Evolutionary conservation across 2,329 filamentous ascomycete species (phyloP).

Genomic region (Zymoseptoria ardabiliae): DNA sequence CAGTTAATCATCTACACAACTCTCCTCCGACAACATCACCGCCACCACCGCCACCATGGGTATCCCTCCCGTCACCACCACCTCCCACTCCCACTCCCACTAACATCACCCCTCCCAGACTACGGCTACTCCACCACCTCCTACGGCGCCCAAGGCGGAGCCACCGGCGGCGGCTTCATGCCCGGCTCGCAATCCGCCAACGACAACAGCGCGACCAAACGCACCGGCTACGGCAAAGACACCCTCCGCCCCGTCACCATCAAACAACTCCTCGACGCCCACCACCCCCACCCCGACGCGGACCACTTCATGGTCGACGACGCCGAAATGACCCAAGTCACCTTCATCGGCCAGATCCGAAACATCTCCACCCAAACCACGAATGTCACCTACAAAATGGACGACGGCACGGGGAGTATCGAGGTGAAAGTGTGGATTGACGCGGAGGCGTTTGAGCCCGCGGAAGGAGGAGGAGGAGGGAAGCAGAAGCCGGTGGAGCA

Average conservation of each 20-base stretch:
- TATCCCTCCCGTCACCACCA: not conserved
- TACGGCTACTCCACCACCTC: conserved; percentile 49
- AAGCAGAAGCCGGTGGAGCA: conserved; percentile 59
- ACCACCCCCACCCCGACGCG: conserved; percentile 64
- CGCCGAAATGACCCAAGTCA: conserved; percentile 61
- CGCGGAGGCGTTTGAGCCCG: conserved; percentile 41
- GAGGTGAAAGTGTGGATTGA: conserved; percentile 88
- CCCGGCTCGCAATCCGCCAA: conserved; percentile 38
- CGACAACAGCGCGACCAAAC: conserved; percentile 36
- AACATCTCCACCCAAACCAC: conserved; percentile 79
- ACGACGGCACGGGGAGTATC: conserved; percentile 83
- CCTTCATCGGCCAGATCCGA: conserved; percentile 85
- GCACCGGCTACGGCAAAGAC: conserved; percentile 61
- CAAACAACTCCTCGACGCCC: conserved; percentile 83
- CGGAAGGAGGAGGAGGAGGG: conserved; percentile 32
- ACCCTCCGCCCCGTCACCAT: conserved; percentile 89
- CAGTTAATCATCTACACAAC: not conserved
- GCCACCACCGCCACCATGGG: conserved; percentile 7
- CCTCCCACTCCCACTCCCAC: not conserved
- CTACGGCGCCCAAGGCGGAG: conserved; percentile 48
- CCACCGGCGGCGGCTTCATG: conserved; percentile 55
- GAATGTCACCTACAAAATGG: conserved; percentile 85
- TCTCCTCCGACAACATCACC: not conserved
- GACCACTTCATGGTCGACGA: conserved; percentile 76
- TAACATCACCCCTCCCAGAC: conserved; percentile 13